phyloP scores from a whole-genome alignment of 140 eudicot species.

The Oenanthe javanica region DNA sequence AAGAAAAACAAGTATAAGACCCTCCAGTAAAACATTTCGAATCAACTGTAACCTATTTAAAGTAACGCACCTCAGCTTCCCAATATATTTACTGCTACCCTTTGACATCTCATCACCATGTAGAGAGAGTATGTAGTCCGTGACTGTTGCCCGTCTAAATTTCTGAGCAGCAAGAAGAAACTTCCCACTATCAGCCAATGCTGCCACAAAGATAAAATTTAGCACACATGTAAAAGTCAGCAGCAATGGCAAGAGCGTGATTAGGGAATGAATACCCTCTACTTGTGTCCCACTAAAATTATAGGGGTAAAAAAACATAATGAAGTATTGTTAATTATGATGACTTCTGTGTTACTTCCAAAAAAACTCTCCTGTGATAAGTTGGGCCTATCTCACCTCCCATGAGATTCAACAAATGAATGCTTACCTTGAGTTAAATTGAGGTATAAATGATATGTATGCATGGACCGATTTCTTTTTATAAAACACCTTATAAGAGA shows the following conservation, averaged over 20 bases:
- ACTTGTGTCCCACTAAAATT: neutral
- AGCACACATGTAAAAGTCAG: slow-evolving; percentile 6
- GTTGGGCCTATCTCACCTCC: neutral
- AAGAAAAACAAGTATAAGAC: neutral
- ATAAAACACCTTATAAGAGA: slow-evolving; percentile 65
- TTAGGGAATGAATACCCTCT: neutral
- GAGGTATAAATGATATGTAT: slow-evolving; percentile 57
- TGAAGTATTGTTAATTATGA: neutral
- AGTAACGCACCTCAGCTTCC: slow-evolving; percentile 63
- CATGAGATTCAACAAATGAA: neutral
- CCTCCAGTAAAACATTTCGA: neutral
- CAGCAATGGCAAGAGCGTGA: slow-evolving; percentile 4
- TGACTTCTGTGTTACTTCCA: neutral
- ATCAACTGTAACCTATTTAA: neutral
- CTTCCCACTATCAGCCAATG: slow-evolving; percentile 82
- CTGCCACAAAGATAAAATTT: slow-evolving; percentile 35
- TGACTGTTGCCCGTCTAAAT: slow-evolving; percentile 72
- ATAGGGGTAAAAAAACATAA: neutral
- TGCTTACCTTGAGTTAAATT: slow-evolving; percentile 59
- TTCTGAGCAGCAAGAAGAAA: slow-evolving; percentile 91
- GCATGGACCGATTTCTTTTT: slow-evolving; percentile 54
- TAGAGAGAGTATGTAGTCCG: slow-evolving; percentile 72
- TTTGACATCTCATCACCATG: slow-evolving; percentile 65
- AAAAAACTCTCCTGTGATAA: no score
- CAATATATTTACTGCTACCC: slow-evolving; percentile 62